Conservation (phyloP, 2,329 filamentous ascomycete species). For the Zymoseptoria brevis region DNA sequence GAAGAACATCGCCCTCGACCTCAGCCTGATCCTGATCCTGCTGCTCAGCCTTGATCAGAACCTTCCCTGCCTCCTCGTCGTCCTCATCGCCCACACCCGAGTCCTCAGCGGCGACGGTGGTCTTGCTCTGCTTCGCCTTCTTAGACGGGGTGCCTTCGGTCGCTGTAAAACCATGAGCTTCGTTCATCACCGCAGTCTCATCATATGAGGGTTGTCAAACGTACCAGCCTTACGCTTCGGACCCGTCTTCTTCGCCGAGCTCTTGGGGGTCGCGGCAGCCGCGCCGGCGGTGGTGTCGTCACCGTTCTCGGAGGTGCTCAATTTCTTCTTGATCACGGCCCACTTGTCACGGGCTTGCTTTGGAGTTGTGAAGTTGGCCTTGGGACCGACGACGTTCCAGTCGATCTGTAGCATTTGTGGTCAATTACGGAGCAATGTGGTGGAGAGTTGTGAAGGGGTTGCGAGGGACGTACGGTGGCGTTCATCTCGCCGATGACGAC, state of each 20-base stretch:
- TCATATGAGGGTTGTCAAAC: neutral
- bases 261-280: neutral
- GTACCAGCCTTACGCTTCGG: constrained; percentile 10
- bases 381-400: constrained; percentile 15
- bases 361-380: constrained; percentile 11
- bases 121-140: neutral
- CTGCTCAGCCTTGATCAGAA: neutral
- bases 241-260: constrained; percentile 1
- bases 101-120: neutral
- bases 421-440: neutral
- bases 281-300: neutral
- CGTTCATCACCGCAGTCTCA: neutral
- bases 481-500: constrained; percentile 15
- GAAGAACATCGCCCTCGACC: neutral
- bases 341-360: constrained; percentile 20
- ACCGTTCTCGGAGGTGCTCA: constrained; percentile 3
- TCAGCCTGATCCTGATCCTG: neutral
- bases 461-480: constrained; percentile 4
- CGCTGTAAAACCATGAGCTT: neutral
- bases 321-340: constrained; percentile 12
- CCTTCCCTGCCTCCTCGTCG: neutral
- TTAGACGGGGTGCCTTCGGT: neutral
- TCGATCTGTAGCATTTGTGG: constrained; percentile 11
- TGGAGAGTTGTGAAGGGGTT: neutral
- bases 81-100: neutral